These are phyloP conservation scores for Eutrema yunnanense DNA, from an alignment of 345 rosid species.

Conservation along the genomic window DNA sequence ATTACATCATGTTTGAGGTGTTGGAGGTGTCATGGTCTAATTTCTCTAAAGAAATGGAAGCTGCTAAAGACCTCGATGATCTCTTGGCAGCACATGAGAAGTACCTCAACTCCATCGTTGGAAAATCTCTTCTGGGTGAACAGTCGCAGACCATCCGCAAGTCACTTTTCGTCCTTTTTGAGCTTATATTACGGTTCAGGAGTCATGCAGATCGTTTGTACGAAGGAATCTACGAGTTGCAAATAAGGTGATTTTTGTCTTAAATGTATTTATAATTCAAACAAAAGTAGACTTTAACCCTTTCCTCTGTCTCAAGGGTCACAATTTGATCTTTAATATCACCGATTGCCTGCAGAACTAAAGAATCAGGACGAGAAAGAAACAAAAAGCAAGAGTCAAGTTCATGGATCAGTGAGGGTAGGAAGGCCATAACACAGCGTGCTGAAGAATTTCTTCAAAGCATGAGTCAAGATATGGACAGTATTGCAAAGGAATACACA, in stretches of 20 bases:
- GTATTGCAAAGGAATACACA: conserved; percentile 64
- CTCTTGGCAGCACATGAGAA: conserved; percentile 93
- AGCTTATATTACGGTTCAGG: conserved; percentile 75
- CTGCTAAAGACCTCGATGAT: conserved; percentile 92
- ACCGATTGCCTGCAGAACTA: conserved; percentile 36
- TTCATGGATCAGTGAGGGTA: conserved; percentile 73
- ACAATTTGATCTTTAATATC: background rate
- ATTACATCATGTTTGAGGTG: conserved; percentile 97
- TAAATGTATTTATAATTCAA: background rate
- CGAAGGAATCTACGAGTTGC: conserved; percentile 85
- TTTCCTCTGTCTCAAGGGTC: background rate
- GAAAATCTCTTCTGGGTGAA: conserved; percentile 91
- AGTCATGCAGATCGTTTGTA: conserved; percentile 87
- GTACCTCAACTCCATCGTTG: conserved; percentile 78
- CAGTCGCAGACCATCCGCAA: conserved; percentile 68
- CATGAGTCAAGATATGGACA: conserved; percentile 76
- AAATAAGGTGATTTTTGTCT: conserved; percentile 57
- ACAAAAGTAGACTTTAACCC: background rate
- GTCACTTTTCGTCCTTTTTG: conserved; percentile 83
- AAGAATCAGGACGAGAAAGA: conserved; percentile 50
- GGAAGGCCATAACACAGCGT: conserved; percentile 77
- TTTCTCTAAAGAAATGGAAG: conserved; percentile 85
- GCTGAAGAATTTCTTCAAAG: conserved; percentile 86
- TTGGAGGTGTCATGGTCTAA: conserved; percentile 96
- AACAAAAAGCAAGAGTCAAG: conserved; percentile 48